Conservation (phyloP, 2,329 filamentous ascomycete genomes). For the Aspergillus aculeatinus region DNA sequence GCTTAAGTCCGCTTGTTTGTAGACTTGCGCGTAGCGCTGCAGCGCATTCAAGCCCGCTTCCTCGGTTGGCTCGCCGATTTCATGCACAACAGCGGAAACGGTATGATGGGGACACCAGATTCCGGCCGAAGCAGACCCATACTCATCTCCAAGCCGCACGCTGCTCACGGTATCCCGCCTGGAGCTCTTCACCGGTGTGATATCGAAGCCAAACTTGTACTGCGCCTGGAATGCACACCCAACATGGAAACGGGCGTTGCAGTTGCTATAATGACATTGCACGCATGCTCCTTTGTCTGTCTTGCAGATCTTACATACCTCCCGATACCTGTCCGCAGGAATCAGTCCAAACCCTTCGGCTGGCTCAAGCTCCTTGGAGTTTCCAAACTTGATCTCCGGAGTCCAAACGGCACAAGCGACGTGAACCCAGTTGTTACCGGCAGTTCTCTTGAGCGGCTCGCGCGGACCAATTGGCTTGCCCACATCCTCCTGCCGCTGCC, state of each 20-base stretch:
- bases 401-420: conserved; percentile 91
- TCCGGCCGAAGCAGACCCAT: conserved; percentile 76
- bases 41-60: conserved; percentile 74
- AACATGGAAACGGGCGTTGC: conserved; percentile 68
- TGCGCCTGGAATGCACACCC: conserved; percentile 84
- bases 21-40: conserved; percentile 82
- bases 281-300: conserved; percentile 73
- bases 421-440: conserved; percentile 98
- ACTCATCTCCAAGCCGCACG: conserved; percentile 77
- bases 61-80: conserved; percentile 72
- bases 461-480: conserved; percentile 81
- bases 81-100: conserved; percentile 72
- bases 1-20: conserved; percentile 90
- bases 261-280: conserved; percentile 64
- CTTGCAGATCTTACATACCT: conserved; percentile 82
- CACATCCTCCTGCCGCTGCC: conserved; percentile 76
- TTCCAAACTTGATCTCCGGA: conserved; percentile 88
- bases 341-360: conserved; percentile 90
- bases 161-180: conserved; percentile 77
- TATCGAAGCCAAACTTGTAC: conserved; percentile 84
- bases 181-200: conserved; percentile 85
- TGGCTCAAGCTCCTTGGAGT: conserved; percentile 75
- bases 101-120: conserved; percentile 91
- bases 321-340: conserved; percentile 68
- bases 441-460: conserved; percentile 88